Percentiles rank a stretch among this genome's conserved stretches.
Conservation (phyloP, 495 filamentous ascomycete species). For the Penicillium bialowiezense region DNA sequence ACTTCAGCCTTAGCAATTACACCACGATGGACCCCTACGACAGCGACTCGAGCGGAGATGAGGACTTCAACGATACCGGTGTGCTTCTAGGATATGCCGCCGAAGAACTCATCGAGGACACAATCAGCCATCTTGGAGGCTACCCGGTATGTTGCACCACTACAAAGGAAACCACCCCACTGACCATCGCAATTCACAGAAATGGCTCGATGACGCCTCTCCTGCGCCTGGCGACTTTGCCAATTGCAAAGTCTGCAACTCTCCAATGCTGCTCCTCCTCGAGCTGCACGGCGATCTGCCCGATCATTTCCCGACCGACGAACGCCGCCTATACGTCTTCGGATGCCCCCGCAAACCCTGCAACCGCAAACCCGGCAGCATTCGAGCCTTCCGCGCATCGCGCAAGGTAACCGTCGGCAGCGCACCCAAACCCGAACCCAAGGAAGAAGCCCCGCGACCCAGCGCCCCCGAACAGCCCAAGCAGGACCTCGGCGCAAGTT, state of each 20-base stretch:
- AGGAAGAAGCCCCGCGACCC: slow-evolving; percentile 28
- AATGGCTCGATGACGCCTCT: slow-evolving; percentile 69
- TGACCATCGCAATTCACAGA: slow-evolving; percentile 44
- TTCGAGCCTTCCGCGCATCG: slow-evolving; percentile 67
- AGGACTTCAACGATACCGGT: slow-evolving; percentile 77
- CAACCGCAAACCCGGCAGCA: slow-evolving; percentile 75
- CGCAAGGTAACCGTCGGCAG: slow-evolving; percentile 37
- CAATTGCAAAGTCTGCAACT: slow-evolving; percentile 86
- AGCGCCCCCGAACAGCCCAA: slow-evolving; percentile 31
- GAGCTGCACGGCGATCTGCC: slow-evolving; percentile 91
- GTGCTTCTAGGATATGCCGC: slow-evolving; percentile 91
- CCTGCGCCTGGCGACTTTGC: slow-evolving; percentile 77
- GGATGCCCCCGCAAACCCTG: slow-evolving; percentile 76
- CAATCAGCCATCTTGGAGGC: slow-evolving; percentile 86
- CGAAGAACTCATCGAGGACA: slow-evolving; percentile 75
- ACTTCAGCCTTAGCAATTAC: slow-evolving; percentile 1
- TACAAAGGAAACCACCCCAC: not conserved
- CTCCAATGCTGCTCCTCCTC: slow-evolving; percentile 77
- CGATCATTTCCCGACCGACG: slow-evolving; percentile 78
- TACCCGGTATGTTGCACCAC: slow-evolving; percentile 61
- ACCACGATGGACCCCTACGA: slow-evolving; percentile 74
- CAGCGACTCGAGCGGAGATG: slow-evolving; percentile 67
- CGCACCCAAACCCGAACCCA: slow-evolving; percentile 26
- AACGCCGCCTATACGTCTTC: slow-evolving; percentile 83
- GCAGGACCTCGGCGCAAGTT: slow-evolving; percentile 54